Evolutionary conservation across 345 rosid species (phyloP).

Genomic region (Salix arbutifolia): DNA sequence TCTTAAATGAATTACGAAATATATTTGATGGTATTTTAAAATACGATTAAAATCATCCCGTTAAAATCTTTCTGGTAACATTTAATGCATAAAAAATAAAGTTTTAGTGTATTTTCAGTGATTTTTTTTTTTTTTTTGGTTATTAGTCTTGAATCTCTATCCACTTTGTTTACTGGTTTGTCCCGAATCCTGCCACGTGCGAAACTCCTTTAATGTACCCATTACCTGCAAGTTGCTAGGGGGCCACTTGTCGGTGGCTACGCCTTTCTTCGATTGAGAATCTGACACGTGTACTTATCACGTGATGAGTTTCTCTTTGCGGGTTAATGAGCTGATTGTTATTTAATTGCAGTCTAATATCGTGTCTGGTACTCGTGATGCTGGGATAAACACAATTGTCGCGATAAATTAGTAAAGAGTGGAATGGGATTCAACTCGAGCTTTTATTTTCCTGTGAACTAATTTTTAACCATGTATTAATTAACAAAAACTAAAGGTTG

Average conservation of each 20-base stretch:
- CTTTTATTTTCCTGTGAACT: neutral
- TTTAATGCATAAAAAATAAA: too few species aligned
- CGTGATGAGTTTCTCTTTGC: neutral
- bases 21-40: too few species aligned
- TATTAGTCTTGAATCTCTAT: neutral
- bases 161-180: slow-evolving; percentile 31
- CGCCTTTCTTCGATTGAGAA: neutral
- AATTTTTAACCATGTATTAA: too few species aligned
- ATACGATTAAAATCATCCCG: too few species aligned
- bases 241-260: slow-evolving; percentile 21
- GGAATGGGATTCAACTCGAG: neutral
- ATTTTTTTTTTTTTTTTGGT: too few species aligned
- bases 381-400: neutral
- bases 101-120: too few species aligned
- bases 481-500: too few species aligned
- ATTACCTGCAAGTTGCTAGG: slow-evolving; percentile 5
- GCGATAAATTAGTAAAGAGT: neutral
- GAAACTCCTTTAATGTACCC: slow-evolving; percentile 7
- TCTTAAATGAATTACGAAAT: too few species aligned
- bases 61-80: too few species aligned
- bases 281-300: neutral
- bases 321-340: neutral
- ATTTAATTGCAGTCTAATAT: neutral
- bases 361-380: neutral
- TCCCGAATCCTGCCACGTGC: slow-evolving; percentile 58